phyloP scores from a whole-genome alignment of 352 stramenopile genomes.

The Thraustochytrium sp. region DNA sequence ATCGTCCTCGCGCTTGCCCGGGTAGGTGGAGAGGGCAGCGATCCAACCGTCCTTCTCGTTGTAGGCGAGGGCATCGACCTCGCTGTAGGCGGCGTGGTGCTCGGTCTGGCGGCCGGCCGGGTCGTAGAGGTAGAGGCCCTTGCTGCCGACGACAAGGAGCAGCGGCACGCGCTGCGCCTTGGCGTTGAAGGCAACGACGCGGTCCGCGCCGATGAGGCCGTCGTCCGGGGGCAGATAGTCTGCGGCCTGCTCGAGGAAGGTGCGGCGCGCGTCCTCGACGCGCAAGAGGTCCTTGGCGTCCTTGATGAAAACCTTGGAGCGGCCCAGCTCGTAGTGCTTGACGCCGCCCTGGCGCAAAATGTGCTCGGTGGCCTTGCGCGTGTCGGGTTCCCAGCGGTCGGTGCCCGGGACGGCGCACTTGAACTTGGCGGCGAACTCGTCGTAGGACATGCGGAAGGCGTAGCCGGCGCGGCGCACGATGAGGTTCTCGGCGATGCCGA shows the following conservation, averaged over 20 bases:
- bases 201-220: constrained; percentile 32
- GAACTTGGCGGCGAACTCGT: constrained; percentile 49
- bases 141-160: constrained; percentile 36
- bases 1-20: not conserved
- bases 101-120: not conserved
- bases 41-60: constrained; percentile 40
- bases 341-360: constrained; percentile 18
- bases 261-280: constrained; percentile 56
- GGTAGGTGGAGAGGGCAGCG: constrained; percentile 19
- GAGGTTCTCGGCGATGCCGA: constrained; percentile 96
- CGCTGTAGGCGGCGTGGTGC: not conserved
- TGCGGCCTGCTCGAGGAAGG: constrained; percentile 8
- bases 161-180: constrained; percentile 21
- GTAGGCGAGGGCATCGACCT: constrained; percentile 20
- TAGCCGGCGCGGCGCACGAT: constrained; percentile 95
- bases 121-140: constrained; percentile 35
- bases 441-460: constrained; percentile 89
- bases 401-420: constrained; percentile 41
- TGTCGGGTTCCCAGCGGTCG: not conserved
- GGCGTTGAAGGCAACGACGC: constrained; percentile 30
- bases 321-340: constrained; percentile 56
- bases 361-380: not conserved
- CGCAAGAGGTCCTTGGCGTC: constrained; percentile 75
- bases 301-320: constrained; percentile 81
- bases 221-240: constrained; percentile 29